Percentiles rank a stretch among this genome's conserved stretches.
Conservation (phyloP, 805 yeast species). For the Hanseniaspora clermontiae region DNA sequence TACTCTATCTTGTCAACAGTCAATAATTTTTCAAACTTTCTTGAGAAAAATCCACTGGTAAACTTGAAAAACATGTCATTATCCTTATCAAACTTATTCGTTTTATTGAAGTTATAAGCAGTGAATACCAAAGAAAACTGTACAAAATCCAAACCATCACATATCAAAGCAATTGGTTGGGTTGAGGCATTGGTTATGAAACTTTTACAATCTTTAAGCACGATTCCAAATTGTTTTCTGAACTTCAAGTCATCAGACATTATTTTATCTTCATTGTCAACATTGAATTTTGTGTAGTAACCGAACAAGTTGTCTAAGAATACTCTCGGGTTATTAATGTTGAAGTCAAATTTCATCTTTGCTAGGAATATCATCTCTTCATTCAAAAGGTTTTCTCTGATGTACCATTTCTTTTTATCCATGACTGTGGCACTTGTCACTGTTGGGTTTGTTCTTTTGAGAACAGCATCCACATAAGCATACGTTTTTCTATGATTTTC, state of each 20-base stretch:
- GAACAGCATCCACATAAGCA: slow-evolving; percentile 27
- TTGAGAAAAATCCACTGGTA: slow-evolving; percentile 24
- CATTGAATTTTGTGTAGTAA: slow-evolving; percentile 21
- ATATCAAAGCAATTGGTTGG: slow-evolving; percentile 27
- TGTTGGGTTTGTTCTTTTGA: slow-evolving; percentile 18
- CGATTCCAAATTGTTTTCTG: slow-evolving; percentile 23
- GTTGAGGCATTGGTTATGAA: slow-evolving; percentile 29
- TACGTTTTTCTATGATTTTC: slow-evolving; percentile 29
- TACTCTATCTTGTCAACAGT: slow-evolving; percentile 20
- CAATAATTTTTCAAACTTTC: slow-evolving; percentile 21
- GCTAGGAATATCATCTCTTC: slow-evolving; percentile 25
- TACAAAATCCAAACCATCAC: slow-evolving; percentile 26
- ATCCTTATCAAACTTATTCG: neutral
- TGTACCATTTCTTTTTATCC: slow-evolving; percentile 29
- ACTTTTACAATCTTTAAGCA: slow-evolving; percentile 26
- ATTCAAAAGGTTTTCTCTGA: slow-evolving; percentile 26
- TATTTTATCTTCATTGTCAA: slow-evolving; percentile 23
- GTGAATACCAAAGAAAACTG: slow-evolving; percentile 24
- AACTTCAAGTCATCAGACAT: slow-evolving; percentile 22
- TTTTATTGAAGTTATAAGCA: slow-evolving; percentile 24
- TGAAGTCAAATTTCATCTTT: slow-evolving; percentile 27
- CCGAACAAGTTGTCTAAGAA: slow-evolving; percentile 26
- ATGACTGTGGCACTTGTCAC: slow-evolving; percentile 20
- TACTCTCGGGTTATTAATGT: slow-evolving; percentile 27
- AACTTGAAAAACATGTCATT: slow-evolving; percentile 23